A percentile compares a stretch with the other conserved stretches of the same genome.
Conservation (phyloP, 2,329 filamentous ascomycete genomes). For the Fragosphaeria purpurea region DNA sequence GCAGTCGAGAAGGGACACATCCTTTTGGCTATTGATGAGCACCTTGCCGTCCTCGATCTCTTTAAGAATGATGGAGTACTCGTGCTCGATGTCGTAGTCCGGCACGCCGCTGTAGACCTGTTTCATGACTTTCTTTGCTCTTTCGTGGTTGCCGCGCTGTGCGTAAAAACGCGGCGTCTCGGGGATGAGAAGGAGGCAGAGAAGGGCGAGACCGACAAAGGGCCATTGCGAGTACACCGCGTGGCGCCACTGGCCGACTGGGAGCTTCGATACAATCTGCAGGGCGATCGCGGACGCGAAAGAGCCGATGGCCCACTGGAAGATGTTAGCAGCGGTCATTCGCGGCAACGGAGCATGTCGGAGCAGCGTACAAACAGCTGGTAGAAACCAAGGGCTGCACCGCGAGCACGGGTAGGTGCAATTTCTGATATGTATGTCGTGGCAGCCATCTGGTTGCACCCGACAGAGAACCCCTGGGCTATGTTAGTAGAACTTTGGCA, state of each 20-base stretch:
- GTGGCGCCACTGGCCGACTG: conserved; percentile 1
- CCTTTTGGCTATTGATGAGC: background rate
- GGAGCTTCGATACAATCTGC: conserved; percentile 3
- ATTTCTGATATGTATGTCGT: conserved; percentile 8
- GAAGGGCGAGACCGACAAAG: conserved; percentile 4
- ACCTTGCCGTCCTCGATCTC: conserved; percentile 7
- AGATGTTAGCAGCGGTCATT: background rate
- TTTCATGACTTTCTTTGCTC: conserved; percentile 5
- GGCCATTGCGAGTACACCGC: conserved; percentile 7
- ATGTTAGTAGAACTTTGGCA: background rate
- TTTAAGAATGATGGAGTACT: conserved; percentile 5
- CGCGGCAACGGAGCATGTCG: background rate
- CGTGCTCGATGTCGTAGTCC: conserved; percentile 4
- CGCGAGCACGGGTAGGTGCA: conserved; percentile 4
- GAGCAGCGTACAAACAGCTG: conserved; percentile 4
- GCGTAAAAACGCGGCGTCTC: conserved; percentile 7
- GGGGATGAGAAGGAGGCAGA: conserved; percentile 4
- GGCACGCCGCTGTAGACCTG: conserved; percentile 4
- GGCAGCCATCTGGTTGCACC: conserved; percentile 6
- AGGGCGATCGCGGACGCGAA: conserved; percentile 3
- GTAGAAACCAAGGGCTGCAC: conserved; percentile 7
- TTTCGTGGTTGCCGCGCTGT: conserved; percentile 4
- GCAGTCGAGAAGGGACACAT: conserved; percentile 1
- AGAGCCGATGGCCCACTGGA: conserved; percentile 3
- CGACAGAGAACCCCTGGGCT: conserved; percentile 3